Percentiles rank a stretch among this genome's conserved stretches.
Evolutionary conservation across 495 filamentous ascomycete genomes (phyloP).

Genomic region (Penicillium crystallinum): DNA sequence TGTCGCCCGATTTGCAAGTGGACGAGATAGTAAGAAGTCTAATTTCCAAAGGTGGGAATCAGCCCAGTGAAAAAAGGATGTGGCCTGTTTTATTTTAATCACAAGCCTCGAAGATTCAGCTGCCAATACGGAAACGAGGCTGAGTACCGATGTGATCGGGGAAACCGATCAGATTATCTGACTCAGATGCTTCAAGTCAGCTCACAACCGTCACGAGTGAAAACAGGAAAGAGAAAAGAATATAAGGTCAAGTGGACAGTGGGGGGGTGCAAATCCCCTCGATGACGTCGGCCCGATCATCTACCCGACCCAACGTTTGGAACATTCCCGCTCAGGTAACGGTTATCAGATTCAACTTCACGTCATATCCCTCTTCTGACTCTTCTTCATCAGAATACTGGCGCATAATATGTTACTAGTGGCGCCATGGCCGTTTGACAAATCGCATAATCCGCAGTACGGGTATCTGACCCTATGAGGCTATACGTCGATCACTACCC

Average conservation of each 20-base stretch:
- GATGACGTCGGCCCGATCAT: conserved; percentile 23
- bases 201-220: conserved; percentile 1
- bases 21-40: conserved; percentile 10
- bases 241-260: conserved; percentile 9
- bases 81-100: conserved; percentile 5
- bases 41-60: neutral
- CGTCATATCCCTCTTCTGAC: too few relatives aligned
- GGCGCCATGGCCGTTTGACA: too few relatives aligned
- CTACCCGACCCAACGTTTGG: conserved; percentile 3
- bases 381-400: too few relatives aligned
- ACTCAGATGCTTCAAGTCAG: neutral
- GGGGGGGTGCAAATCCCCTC: conserved; percentile 13
- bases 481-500: too few relatives aligned
- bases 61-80: neutral
- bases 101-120: conserved; percentile 5
- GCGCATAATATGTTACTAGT: too few relatives aligned
- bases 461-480: too few relatives aligned
- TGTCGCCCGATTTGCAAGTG: conserved; percentile 22
- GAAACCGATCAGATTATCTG: conserved; percentile 6
- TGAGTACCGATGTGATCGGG: neutral
- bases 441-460: too few relatives aligned
- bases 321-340: neutral
- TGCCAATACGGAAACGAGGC: conserved; percentile 2
- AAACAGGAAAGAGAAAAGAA: neutral
- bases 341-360: neutral